phyloP scores from a whole-genome alignment of 2,329 filamentous ascomycete genomes.

The Fusarium caatingaense region DNA sequence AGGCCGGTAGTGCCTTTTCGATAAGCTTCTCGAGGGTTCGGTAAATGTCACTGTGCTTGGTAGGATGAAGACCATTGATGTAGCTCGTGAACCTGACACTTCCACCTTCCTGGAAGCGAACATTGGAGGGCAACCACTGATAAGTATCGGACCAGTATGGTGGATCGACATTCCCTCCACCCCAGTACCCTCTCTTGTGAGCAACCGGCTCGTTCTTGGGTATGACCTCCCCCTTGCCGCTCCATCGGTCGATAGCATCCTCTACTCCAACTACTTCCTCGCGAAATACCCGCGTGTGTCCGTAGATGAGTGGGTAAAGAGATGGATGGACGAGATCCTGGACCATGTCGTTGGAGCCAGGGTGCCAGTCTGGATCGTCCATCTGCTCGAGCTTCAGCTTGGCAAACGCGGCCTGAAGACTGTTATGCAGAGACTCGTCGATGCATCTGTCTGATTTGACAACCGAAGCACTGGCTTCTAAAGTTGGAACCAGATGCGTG shows the following conservation, averaged over 20 bases:
- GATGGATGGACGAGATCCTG: conserved; percentile 36
- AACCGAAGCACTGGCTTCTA: conserved; percentile 36
- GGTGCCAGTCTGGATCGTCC: conserved; percentile 34
- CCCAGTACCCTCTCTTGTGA: too few relatives aligned
- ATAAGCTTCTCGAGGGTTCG: conserved; percentile 52
- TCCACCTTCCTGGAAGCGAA: conserved; percentile 53
- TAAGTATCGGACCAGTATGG: conserved; percentile 54
- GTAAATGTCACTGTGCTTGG: conserved; percentile 48
- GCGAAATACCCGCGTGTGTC: conserved; percentile 49
- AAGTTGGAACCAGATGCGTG: conserved; percentile 50
- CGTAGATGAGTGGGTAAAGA: conserved; percentile 39
- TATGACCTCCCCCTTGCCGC: conserved; percentile 40
- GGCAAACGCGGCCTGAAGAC: conserved; percentile 29
- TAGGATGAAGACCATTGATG: conserved; percentile 60
- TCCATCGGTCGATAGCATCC: conserved; percentile 40
- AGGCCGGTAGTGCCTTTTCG: conserved; percentile 53
- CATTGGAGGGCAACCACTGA: conserved; percentile 48
- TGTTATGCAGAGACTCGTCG: conserved; percentile 1
- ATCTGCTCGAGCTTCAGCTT: conserved; percentile 35
- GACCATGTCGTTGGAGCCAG: neutral
- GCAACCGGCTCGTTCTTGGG: neutral
- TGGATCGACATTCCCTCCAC: conserved; percentile 57
- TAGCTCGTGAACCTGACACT: conserved; percentile 56
- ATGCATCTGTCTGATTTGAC: conserved; percentile 43
- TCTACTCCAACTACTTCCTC: conserved; percentile 46